Percentiles rank a stretch among this genome's conserved stretches.
Conservation (phyloP, 2,329 filamentous ascomycete genomes). For the Biscogniauxia marginata region DNA sequence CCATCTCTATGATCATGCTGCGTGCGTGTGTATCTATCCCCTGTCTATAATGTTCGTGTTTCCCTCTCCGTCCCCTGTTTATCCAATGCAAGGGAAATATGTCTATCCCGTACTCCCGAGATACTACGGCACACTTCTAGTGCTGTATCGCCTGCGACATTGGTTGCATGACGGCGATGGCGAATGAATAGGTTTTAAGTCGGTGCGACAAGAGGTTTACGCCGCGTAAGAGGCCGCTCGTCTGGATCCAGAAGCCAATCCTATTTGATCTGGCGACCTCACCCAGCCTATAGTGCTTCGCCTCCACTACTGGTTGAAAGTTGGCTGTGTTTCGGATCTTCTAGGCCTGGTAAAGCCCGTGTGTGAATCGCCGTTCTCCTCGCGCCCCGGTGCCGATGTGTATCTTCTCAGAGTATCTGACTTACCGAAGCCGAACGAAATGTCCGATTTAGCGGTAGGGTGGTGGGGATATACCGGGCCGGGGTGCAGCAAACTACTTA, state of each 20-base stretch:
- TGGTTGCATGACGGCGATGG: slow-evolving; percentile 9
- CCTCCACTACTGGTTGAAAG: slow-evolving; percentile 24
- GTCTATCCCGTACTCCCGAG: slow-evolving; percentile 23
- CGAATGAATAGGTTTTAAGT: background rate
- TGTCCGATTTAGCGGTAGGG: slow-evolving; percentile 23
- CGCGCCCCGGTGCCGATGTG: slow-evolving; percentile 19
- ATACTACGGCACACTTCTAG: slow-evolving; percentile 20
- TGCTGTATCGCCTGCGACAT: slow-evolving; percentile 8
- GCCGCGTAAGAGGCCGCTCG: slow-evolving; percentile 9
- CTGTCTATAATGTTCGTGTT: background rate
- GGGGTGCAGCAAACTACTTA: slow-evolving; percentile 30
- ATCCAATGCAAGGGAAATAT: background rate
- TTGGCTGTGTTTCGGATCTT: slow-evolving; percentile 26
- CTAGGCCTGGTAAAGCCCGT: slow-evolving; percentile 7
- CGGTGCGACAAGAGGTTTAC: background rate
- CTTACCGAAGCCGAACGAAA: slow-evolving; percentile 9
- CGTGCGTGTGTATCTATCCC: slow-evolving; percentile 3
- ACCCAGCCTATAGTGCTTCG: slow-evolving; percentile 10
- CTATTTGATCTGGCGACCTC: slow-evolving; percentile 3
- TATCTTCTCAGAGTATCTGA: slow-evolving; percentile 23
- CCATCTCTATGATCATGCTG: background rate
- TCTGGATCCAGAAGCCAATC: background rate
- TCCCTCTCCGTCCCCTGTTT: background rate
- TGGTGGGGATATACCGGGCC: slow-evolving; percentile 25
- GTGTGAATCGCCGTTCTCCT: slow-evolving; percentile 15